phyloP scores from a whole-genome alignment of 2,329 filamentous ascomycete species.

The Ophiostoma pallidulum region DNA sequence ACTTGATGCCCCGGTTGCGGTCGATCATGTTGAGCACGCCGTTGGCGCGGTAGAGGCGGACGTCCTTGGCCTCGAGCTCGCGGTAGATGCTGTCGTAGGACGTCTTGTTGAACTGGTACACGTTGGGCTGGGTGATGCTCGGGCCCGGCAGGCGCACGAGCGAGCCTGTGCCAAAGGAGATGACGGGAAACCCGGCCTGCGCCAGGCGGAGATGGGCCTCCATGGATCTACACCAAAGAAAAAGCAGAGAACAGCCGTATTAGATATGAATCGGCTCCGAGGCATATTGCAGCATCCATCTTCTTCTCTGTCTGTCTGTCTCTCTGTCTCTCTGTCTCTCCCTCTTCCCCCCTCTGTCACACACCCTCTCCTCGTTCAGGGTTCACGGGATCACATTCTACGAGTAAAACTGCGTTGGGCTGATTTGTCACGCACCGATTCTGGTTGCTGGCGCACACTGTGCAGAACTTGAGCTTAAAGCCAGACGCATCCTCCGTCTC shows the following conservation, averaged over 20 bases:
- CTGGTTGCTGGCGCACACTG: slow-evolving; percentile 97
- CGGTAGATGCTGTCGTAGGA: slow-evolving; percentile 93
- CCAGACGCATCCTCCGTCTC: slow-evolving; percentile 43
- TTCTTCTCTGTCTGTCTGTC: too few species aligned
- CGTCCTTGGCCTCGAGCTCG: slow-evolving; percentile 78
- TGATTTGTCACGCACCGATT: slow-evolving; percentile 81
- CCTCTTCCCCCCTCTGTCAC: background rate
- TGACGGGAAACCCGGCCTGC: slow-evolving; percentile 81
- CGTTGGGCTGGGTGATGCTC: slow-evolving; percentile 85
- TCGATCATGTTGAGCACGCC: slow-evolving; percentile 94
- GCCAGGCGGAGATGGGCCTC: slow-evolving; percentile 94
- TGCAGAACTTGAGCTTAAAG: slow-evolving; percentile 93
- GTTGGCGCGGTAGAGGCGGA: slow-evolving; percentile 79
- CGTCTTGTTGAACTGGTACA: slow-evolving; percentile 96
- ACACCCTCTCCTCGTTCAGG: too few species aligned
- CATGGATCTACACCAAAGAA: too few species aligned
- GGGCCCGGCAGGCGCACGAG: slow-evolving; percentile 89
- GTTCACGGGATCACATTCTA: too few species aligned
- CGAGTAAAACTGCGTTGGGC: too few species aligned
- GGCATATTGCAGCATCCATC: too few species aligned
- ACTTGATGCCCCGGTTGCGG: slow-evolving; percentile 85
- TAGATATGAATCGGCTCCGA: too few species aligned
- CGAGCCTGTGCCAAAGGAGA: slow-evolving; percentile 94
- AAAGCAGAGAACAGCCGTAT: too few species aligned
- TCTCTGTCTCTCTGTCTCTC: background rate